Evolutionary conservation across 768 basidiomycete species (phyloP).

Genomic region (Podaxis sp.): DNA sequence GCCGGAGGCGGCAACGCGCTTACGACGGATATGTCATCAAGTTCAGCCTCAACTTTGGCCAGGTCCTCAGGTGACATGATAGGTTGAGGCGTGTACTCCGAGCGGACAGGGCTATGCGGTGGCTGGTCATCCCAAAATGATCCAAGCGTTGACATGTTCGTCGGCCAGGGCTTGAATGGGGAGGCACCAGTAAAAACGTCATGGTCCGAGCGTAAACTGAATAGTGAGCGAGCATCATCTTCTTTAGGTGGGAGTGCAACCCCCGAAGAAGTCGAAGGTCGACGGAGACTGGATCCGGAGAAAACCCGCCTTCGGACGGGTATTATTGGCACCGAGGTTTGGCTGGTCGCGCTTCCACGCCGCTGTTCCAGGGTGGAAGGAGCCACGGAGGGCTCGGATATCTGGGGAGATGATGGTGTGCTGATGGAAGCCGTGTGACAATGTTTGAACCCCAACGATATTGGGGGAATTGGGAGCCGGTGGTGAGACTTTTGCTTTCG

Average conservation of each 20-base stretch:
- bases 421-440: constrained; percentile 26
- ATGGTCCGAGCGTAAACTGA: constrained; percentile 49
- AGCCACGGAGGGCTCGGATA: constrained; percentile 18
- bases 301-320: constrained; percentile 58
- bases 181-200: constrained; percentile 29
- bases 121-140: constrained; percentile 52
- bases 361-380: constrained; percentile 24
- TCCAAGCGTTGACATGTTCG: constrained; percentile 24
- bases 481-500: constrained; percentile 63
- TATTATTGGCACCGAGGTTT: constrained; percentile 19
- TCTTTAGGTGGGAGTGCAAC: constrained; percentile 32
- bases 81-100: constrained; percentile 59
- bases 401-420: constrained; percentile 26
- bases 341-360: constrained; percentile 29
- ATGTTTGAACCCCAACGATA: constrained; percentile 40
- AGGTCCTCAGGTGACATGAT: constrained; percentile 71
- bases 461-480: constrained; percentile 52
- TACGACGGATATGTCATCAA: constrained; percentile 11
- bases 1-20: constrained; percentile 27
- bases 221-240: constrained; percentile 56
- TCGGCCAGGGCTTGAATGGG: constrained; percentile 23
- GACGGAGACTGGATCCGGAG: constrained; percentile 52
- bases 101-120: constrained; percentile 34
- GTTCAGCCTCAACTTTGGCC: constrained; percentile 50
- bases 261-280: constrained; percentile 51